phyloP scores from a whole-genome alignment of 2,329 filamentous ascomycete species.

The Tolypocladium nubicola region DNA sequence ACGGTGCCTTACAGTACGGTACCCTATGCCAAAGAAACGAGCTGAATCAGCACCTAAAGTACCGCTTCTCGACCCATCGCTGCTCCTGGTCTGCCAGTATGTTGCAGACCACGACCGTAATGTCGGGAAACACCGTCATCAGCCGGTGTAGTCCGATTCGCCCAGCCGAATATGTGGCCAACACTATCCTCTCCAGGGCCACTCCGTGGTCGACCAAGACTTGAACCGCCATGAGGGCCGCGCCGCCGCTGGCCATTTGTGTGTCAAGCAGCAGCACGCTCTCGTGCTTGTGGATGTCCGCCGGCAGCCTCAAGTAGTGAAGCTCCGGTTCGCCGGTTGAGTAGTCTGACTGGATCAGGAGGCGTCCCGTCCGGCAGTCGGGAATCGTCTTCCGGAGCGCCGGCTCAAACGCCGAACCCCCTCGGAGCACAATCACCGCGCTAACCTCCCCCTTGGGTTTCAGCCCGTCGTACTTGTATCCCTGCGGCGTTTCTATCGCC shows the following conservation, averaged over 20 bases:
- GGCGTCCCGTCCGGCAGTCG: slow-evolving; percentile 78
- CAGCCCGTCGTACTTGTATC: slow-evolving; percentile 61
- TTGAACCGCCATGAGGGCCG: slow-evolving; percentile 84
- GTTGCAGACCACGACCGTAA: slow-evolving; percentile 77
- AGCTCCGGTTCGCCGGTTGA: slow-evolving; percentile 84
- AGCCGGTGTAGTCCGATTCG: slow-evolving; percentile 74
- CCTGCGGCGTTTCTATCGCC: slow-evolving; percentile 60
- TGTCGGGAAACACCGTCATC: slow-evolving; percentile 77
- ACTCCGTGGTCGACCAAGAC: slow-evolving; percentile 95
- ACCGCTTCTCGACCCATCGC: slow-evolving; percentile 82
- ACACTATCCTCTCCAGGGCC: slow-evolving; percentile 70
- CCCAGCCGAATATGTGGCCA: slow-evolving; percentile 88
- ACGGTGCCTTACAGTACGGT: not conserved
- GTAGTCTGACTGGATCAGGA: slow-evolving; percentile 83
- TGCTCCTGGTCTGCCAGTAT: slow-evolving; percentile 74
- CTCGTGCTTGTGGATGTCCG: slow-evolving; percentile 62
- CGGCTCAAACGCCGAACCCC: slow-evolving; percentile 79
- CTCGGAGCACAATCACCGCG: slow-evolving; percentile 80
- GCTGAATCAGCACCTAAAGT: slow-evolving; percentile 64
- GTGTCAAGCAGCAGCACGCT: slow-evolving; percentile 82
- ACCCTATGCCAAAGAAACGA: not conserved
- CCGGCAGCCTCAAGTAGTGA: slow-evolving; percentile 75
- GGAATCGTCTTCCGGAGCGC: slow-evolving; percentile 85
- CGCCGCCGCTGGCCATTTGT: slow-evolving; percentile 87
- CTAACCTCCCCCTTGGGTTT: slow-evolving; percentile 62